Evolutionary conservation across 1,284 basidiomycete species (phyloP).

Genomic region (Cerioporus squamosus): DNA sequence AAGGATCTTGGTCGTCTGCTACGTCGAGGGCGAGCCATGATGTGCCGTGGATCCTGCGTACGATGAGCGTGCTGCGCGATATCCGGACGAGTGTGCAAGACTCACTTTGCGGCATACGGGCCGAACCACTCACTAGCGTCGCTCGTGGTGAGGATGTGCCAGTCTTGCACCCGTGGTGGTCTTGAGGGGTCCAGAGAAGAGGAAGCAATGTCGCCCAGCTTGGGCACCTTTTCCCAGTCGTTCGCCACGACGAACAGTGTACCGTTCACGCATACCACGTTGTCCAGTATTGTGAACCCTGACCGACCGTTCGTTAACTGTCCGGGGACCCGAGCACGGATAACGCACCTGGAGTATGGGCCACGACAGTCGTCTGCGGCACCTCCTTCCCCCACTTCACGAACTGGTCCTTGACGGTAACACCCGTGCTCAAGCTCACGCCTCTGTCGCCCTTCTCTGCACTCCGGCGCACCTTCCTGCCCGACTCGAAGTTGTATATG

Average conservation of each 20-base stretch:
- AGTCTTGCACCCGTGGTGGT: constrained; percentile 61
- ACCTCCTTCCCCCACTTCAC: constrained; percentile 55
- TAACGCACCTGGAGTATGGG: constrained; percentile 62
- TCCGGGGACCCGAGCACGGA: background rate
- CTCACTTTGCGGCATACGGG: constrained; percentile 36
- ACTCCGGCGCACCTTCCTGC: constrained; percentile 36
- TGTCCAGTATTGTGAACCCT: constrained; percentile 86
- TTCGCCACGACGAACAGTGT: constrained; percentile 73
- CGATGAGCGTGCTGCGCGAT: constrained; percentile 11
- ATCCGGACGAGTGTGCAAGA: constrained; percentile 1
- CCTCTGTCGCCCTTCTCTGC: constrained; percentile 27
- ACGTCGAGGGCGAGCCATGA: constrained; percentile 34
- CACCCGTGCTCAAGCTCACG: constrained; percentile 28
- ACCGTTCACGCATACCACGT: constrained; percentile 70
- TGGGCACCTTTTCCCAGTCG: constrained; percentile 52
- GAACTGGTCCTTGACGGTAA: constrained; percentile 53
- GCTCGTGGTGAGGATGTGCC: constrained; percentile 44
- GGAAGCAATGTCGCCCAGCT: constrained; percentile 52
- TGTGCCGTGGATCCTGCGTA: constrained; percentile 31
- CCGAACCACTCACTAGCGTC: constrained; percentile 34
- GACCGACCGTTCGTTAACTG: background rate
- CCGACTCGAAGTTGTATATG: constrained; percentile 36
- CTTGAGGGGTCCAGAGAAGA: constrained; percentile 39
- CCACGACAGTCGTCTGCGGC: constrained; percentile 54
- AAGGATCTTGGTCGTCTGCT: constrained; percentile 53